Conservation (phyloP, 352 stramenopile genomes). For the Pythium aquatile region DNA sequence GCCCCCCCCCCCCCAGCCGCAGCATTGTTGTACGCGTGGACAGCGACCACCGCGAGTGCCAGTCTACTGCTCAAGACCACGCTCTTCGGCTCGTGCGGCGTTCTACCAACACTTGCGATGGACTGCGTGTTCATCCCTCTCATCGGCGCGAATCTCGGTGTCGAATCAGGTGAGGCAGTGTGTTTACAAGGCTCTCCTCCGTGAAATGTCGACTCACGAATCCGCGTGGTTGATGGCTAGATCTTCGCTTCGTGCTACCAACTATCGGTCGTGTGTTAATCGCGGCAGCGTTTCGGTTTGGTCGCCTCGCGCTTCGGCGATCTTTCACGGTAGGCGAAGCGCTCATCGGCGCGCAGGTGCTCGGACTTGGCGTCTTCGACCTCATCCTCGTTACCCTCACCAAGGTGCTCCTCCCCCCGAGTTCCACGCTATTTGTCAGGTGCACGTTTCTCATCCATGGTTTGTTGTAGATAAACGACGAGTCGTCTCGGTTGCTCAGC, state of each 20-base stretch:
- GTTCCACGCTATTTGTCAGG: neutral
- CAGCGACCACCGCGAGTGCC: constrained; percentile 42
- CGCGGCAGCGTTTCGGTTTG: constrained; percentile 38
- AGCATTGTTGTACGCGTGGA: constrained; percentile 62
- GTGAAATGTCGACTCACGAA: neutral
- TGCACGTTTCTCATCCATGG: neutral
- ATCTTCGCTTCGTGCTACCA: constrained; percentile 36
- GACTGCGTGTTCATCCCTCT: constrained; percentile 41
- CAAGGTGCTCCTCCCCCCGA: constrained; percentile 28
- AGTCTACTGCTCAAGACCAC: constrained; percentile 47
- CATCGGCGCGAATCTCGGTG: neutral
- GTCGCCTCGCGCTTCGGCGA: constrained; percentile 39
- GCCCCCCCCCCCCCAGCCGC: constrained; percentile 21
- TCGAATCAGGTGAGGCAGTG: constrained; percentile 29
- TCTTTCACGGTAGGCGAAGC: constrained; percentile 81
- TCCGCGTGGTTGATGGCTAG: constrained; percentile 9
- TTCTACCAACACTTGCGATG: constrained; percentile 37
- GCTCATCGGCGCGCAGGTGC: constrained; percentile 56
- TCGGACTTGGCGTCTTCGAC: constrained; percentile 54
- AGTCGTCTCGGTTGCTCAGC: neutral
- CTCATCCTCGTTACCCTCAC: constrained; percentile 41
- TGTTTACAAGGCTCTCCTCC: neutral
- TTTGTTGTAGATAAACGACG: neutral
- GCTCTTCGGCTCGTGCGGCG: constrained; percentile 35
- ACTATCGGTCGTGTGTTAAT: constrained; percentile 36